A percentile compares a stretch with the other conserved stretches of the same genome.
Conservation (phyloP, 345 rosid species). For the Limnanthes douglasii region DNA sequence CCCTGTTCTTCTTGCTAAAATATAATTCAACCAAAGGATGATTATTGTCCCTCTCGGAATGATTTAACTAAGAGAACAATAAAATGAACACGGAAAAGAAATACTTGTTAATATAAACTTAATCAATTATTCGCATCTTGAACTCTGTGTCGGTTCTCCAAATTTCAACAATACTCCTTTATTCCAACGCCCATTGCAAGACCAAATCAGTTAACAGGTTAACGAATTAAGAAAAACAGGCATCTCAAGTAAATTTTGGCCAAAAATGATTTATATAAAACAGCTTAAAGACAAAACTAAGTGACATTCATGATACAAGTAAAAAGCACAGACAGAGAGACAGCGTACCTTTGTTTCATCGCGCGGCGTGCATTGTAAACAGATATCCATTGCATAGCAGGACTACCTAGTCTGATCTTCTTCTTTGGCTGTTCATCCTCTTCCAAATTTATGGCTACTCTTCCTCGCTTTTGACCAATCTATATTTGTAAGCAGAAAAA, state of each 20-base stretch:
- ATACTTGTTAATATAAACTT: too few relatives aligned
- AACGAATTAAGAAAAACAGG: not conserved
- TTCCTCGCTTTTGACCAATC: slow-evolving; percentile 83
- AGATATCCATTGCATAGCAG: slow-evolving; percentile 91
- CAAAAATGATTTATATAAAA: not conserved
- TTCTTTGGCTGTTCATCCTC: slow-evolving; percentile 91
- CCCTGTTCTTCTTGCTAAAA: too few relatives aligned
- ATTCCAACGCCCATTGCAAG: not conserved
- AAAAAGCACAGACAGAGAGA: not conserved
- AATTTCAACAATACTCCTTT: not conserved
- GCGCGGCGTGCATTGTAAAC: slow-evolving; percentile 88
- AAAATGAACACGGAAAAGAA: too few relatives aligned
- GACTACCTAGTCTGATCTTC: slow-evolving; percentile 75
- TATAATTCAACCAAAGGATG: too few relatives aligned
- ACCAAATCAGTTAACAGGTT: not conserved
- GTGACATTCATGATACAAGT: not conserved
- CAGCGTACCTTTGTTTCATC: slow-evolving; percentile 74
- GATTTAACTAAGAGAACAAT: too few relatives aligned
- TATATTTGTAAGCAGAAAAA: slow-evolving; percentile 13
- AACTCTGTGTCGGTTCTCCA: too few relatives aligned
- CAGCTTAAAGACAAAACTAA: not conserved
- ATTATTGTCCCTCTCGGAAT: too few relatives aligned
- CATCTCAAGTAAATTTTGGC: slow-evolving; percentile 2
- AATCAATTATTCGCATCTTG: too few relatives aligned
- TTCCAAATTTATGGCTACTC: slow-evolving; percentile 53